Base-by-base conservation (phyloP, 2,329 filamentous ascomycete species). In the Pleomassaria siparia region DNA sequence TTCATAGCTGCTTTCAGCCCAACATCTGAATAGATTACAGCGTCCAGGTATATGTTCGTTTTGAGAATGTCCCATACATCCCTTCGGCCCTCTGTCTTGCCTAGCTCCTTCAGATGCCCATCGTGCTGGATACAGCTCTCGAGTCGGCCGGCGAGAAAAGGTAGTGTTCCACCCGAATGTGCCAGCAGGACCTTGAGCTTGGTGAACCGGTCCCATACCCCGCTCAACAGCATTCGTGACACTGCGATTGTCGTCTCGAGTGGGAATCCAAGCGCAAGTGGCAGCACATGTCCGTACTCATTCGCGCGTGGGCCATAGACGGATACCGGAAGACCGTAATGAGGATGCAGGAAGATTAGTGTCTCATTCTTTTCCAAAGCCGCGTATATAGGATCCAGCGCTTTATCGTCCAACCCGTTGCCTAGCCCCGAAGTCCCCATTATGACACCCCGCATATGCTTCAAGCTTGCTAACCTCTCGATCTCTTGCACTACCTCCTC, bases 171-270 rank as follows among this genome's bases (percentile, higher is more conserved):
- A 1, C 91, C 91, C 20, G 88, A 91, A 71, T 96, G 91, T 0
- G 91, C 91, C 4, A 96, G 76, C 44, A 96, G 76, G 63, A 96
- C 84, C 18, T 83, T 78, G 51, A 96, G 72, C 8, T 76, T 74
- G 0, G 80, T 81, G 36, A 90, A 87, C 9, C 81, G 78, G 67
- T 95, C 90, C 69, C 94, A 96, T 0, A 95, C 87, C 0, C 89
- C 88, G 0, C 86, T 82, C n/a, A 96, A 76, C 44, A 90, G 85
- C 89, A 96, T 95, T 39, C 91, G 79, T 3, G 88, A 84, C 2
- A 96, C 85, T 0, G 91, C 89, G 58, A 96, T 92, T 1, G 91
- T 96, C 0, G 91, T 96, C 72, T 96, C 91, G 56, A 96, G 82
- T 0, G 91, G 91, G 66, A 96, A 96, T 0, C 91, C 91, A 3